Percentiles rank a stretch among this genome's conserved stretches.
Conservation (phyloP, 2,329 filamentous ascomycete species). For the Monilinia vaccinii-corymbosi region DNA sequence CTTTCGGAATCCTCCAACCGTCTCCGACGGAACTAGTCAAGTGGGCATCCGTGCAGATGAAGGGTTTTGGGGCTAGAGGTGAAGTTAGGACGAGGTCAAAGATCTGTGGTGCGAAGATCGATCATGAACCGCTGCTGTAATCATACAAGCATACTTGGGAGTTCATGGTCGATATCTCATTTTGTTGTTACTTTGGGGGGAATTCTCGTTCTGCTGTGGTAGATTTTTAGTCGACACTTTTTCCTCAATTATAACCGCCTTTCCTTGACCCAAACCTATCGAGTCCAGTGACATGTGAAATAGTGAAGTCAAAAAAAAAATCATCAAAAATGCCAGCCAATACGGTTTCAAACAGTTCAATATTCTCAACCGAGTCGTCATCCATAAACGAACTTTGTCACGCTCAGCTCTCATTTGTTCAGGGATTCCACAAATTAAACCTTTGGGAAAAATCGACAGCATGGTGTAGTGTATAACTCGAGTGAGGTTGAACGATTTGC, state of each 20-base stretch:
- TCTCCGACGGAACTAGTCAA: not conserved
- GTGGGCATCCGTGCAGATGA: constrained; percentile 3
- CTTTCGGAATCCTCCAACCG: constrained; percentile 2
- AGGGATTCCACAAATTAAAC: not conserved
- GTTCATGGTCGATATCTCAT: constrained; percentile 8
- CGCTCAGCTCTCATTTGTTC: not conserved
- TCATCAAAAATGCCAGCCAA: not conserved
- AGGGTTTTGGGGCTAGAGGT: constrained; percentile 1
- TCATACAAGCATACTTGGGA: constrained; percentile 12
- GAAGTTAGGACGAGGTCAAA: not conserved
- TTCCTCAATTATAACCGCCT: not conserved
- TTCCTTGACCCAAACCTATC: not conserved
- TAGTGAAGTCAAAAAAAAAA: not conserved
- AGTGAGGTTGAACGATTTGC: constrained; percentile 6
- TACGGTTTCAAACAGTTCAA: not conserved
- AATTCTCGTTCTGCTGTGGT: constrained; percentile 9
- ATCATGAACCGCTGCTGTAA: constrained; percentile 7
- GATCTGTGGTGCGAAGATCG: not conserved
- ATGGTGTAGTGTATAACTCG: not conserved
- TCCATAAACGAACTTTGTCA: not conserved
- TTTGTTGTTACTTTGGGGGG: constrained; percentile 4
- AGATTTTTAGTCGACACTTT: constrained; percentile 10
- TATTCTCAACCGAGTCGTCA: not conserved
- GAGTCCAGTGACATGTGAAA: not conserved
- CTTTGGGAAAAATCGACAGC: not conserved